Percentiles rank a stretch among this genome's conserved stretches.
Evolutionary conservation across 345 rosid genomes (phyloP).

Genomic region (Populus simonii): DNA sequence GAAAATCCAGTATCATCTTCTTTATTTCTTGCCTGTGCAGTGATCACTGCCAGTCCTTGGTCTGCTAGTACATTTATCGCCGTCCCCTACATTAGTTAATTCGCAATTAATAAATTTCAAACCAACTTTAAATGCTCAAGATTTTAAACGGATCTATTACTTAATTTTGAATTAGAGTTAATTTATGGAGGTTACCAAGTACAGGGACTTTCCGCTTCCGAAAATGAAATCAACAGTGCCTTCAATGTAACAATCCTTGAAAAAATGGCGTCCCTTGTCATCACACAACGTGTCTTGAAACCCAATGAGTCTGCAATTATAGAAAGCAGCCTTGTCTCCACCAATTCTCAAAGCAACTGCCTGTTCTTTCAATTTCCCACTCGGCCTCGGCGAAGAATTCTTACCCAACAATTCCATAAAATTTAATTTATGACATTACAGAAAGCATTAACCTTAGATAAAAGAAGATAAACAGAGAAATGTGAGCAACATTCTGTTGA

Average conservation of each 20-base stretch:
- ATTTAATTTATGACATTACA: background rate
- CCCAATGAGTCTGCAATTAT: conserved; percentile 56
- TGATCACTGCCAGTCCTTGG: conserved; percentile 37
- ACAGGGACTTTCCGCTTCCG: conserved; percentile 62
- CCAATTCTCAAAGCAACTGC: conserved; percentile 56
- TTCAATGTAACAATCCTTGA: conserved; percentile 61
- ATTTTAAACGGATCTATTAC: background rate
- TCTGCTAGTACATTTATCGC: conserved; percentile 35
- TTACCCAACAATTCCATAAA: background rate
- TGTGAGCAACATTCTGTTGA: background rate
- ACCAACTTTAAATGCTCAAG: background rate
- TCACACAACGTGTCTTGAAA: conserved; percentile 75
- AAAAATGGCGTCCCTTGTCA: conserved; percentile 61
- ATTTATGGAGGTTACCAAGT: conserved; percentile 34
- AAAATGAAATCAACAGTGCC: conserved; percentile 85
- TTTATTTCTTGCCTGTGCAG: conserved; percentile 54
- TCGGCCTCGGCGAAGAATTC: conserved; percentile 59
- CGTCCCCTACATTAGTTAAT: conserved; percentile 28
- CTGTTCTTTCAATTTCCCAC: conserved; percentile 36
- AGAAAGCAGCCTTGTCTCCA: conserved; percentile 55
- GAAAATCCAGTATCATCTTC: conserved; percentile 47
- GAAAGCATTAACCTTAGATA: background rate
- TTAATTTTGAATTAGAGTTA: too few species aligned
- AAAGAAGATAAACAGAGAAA: too few species aligned
- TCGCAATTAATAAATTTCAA: background rate